phyloP scores from a whole-genome alignment of 2,329 filamentous ascomycete genomes.

The Venturia carpophila region DNA sequence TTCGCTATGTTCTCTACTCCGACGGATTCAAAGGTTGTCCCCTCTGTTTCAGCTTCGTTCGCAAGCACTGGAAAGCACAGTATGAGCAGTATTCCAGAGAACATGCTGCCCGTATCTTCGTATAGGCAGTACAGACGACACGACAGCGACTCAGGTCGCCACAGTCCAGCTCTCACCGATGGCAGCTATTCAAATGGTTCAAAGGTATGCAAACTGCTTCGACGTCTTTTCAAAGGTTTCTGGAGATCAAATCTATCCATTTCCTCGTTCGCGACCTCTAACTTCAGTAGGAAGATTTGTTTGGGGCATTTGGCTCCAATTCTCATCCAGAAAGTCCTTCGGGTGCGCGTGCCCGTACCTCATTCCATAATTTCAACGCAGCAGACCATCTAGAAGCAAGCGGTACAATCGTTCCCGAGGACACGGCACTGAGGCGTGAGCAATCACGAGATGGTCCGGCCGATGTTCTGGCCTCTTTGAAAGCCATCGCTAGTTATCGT shows the following conservation, averaged over 20 bases:
- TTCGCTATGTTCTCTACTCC: constrained; percentile 58
- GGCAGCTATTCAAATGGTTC: constrained; percentile 9
- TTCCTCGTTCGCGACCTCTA: not conserved
- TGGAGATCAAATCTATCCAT: not conserved
- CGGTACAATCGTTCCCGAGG: constrained; percentile 31
- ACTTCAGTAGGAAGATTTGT: constrained; percentile 19
- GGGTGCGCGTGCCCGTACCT: not conserved
- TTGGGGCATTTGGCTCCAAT: constrained; percentile 19
- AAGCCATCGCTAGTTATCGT: not conserved
- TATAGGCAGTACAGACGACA: not conserved
- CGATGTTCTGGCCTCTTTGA: constrained; percentile 2
- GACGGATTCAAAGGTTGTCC: constrained; percentile 47
- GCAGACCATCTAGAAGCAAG: constrained; percentile 31
- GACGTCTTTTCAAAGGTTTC: not conserved
- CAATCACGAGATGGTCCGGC: not conserved
- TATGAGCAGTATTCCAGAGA: constrained; percentile 26
- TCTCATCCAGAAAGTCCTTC: not conserved
- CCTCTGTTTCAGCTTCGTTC: constrained; percentile 47
- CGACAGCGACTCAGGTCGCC: not conserved
- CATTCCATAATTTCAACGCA: not conserved
- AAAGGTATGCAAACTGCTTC: constrained; percentile 11
- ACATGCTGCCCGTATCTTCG: constrained; percentile 24
- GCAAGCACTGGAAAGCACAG: constrained; percentile 29
- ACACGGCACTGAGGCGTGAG: not conserved
- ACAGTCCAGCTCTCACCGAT: constrained; percentile 15